Percentiles rank a stretch among this genome's conserved stretches.
phyloP scores from a whole-genome alignment of 306 rosid genomes.

The Lotus japonicus region DNA sequence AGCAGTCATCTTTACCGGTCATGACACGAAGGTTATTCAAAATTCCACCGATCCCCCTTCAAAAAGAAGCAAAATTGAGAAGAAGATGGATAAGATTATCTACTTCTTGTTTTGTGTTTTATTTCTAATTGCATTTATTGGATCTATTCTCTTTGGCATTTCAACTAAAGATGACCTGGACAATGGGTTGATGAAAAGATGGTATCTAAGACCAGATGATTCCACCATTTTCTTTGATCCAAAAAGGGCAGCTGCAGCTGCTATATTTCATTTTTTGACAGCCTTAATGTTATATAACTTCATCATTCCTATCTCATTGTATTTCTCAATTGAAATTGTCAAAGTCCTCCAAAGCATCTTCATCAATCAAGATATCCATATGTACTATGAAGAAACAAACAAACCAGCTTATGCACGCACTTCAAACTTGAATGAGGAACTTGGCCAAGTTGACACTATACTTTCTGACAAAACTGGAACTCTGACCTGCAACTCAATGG shows the following conservation, averaged over 20 bases:
- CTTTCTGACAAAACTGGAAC: constrained; percentile 97
- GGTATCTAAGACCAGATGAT: constrained; percentile 82
- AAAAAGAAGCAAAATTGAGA: constrained; percentile 83
- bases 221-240: constrained; percentile 72
- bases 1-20: constrained; percentile 73
- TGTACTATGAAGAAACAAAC: constrained; percentile 84
- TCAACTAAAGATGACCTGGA: constrained; percentile 54
- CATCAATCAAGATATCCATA: constrained; percentile 72
- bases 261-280: constrained; percentile 57
- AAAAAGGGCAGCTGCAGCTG: constrained; percentile 46
- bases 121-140: constrained; percentile 53
- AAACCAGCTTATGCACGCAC: constrained; percentile 90
- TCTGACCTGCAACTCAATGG: constrained; percentile 93
- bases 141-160: constrained; percentile 69
- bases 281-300: constrained; percentile 58
- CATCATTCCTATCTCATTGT: constrained; percentile 81
- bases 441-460: constrained; percentile 84
- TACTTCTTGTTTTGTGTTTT: constrained; percentile 61
- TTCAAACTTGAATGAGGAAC: constrained; percentile 89
- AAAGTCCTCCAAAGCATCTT: constrained; percentile 78
- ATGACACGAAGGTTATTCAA: constrained; percentile 81
- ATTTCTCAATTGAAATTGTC: constrained; percentile 78
- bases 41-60: constrained; percentile 83
- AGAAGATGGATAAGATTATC: constrained; percentile 76
- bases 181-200: constrained; percentile 59